Evolutionary conservation across 2,329 filamentous ascomycete genomes (phyloP).

Genomic region (Exophiala dermatitidis): DNA sequence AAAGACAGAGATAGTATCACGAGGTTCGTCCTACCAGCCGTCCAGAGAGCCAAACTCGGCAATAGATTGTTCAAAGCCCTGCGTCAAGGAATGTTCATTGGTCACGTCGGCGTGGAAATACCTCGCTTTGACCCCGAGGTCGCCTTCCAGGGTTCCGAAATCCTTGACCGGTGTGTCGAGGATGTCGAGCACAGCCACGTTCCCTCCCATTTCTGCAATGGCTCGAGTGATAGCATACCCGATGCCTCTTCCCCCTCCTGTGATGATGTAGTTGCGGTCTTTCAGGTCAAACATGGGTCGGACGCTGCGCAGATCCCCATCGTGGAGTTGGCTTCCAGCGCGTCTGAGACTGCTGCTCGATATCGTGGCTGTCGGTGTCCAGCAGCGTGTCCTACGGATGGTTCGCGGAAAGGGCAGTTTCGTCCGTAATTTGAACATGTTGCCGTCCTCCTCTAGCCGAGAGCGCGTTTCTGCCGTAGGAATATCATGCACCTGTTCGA

Average conservation of each 20-base stretch:
- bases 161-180: constrained; percentile 16
- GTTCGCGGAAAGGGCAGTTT: background rate
- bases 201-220: constrained; percentile 20
- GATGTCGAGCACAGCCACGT: constrained; percentile 19
- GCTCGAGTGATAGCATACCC: constrained; percentile 19
- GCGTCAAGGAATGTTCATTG: constrained; percentile 34
- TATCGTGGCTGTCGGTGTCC: background rate
- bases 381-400: background rate
- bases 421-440: background rate
- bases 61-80: constrained; percentile 39
- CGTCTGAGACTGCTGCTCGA: background rate
- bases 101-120: constrained; percentile 46
- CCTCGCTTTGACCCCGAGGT: constrained; percentile 17
- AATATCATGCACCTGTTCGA: too few relatives aligned
- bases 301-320: constrained; percentile 9
- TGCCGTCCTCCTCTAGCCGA: background rate
- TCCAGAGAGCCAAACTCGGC: constrained; percentile 37
- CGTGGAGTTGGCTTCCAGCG: background rate
- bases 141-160: constrained; percentile 11
- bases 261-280: constrained; percentile 19
- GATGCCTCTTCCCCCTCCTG: constrained; percentile 21
- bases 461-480: background rate
- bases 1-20: background rate
- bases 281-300: constrained; percentile 13
- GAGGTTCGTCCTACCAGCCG: constrained; percentile 27